phyloP scores from a whole-genome alignment of 768 basidiomycete genomes.

The Dictyophora rubrovolvata region DNA sequence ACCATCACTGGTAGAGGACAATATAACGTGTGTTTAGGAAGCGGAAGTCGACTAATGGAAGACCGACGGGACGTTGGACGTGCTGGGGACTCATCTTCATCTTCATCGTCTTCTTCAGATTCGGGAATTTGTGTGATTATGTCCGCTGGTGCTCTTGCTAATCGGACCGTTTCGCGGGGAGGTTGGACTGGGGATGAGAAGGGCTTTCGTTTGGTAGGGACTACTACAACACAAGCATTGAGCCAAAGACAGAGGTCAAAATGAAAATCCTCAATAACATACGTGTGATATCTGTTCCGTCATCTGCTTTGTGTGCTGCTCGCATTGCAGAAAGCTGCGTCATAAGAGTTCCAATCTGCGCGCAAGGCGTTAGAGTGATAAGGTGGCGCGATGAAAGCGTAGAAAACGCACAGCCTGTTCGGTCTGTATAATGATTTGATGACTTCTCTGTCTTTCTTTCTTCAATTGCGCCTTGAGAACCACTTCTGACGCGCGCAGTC shows the following conservation, averaged over 20 bases:
- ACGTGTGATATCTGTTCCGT: conserved; percentile 21
- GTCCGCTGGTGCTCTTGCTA: neutral
- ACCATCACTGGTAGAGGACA: conserved; percentile 26
- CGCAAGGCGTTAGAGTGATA: conserved; percentile 7
- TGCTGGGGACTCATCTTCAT: conserved; percentile 27
- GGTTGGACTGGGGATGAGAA: conserved; percentile 52
- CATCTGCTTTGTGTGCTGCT: conserved; percentile 38
- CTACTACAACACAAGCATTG: conserved; percentile 32
- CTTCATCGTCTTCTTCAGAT: conserved; percentile 30
- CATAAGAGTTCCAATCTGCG: conserved; percentile 47
- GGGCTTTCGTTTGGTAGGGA: conserved; percentile 42
- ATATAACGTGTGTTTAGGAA: conserved; percentile 34
- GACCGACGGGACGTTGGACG: conserved; percentile 32
- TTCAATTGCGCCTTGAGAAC: conserved; percentile 66
- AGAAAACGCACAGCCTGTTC: conserved; percentile 54
- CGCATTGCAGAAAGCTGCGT: conserved; percentile 59
- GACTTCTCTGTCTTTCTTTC: conserved; percentile 69
- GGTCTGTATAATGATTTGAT: conserved; percentile 59
- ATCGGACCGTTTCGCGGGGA: conserved; percentile 47
- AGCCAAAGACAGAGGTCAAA: conserved; percentile 39
- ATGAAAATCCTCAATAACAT: conserved; percentile 18
- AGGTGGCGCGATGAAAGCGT: conserved; percentile 11
- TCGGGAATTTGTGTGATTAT: conserved; percentile 46
- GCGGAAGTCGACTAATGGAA: conserved; percentile 37
- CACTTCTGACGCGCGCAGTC: conserved; percentile 72